phyloP scores from a whole-genome alignment of 2,329 filamentous ascomycete species.

The Xylariaceae sp. region DNA sequence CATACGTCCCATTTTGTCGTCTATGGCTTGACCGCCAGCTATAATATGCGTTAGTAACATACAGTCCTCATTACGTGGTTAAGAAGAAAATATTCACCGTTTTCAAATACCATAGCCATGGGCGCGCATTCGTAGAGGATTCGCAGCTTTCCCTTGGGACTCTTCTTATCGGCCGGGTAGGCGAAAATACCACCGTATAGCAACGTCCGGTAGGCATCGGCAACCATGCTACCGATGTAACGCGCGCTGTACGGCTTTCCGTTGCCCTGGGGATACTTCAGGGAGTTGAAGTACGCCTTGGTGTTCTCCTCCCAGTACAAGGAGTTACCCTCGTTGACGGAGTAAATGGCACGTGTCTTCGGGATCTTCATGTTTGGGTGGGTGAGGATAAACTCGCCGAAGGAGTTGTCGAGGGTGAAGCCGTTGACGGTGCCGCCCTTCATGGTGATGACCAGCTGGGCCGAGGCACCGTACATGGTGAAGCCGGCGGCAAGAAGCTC shows the following conservation, averaged over 20 bases:
- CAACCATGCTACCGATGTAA: conserved; percentile 98
- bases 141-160: conserved; percentile 92
- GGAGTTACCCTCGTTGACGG: conserved; percentile 97
- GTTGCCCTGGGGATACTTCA: conserved; percentile 70
- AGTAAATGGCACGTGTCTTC: conserved; percentile 79
- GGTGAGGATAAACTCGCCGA: conserved; percentile 97
- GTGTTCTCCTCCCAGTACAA: conserved; percentile 90
- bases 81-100: conserved; percentile 62
- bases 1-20: conserved; percentile 89
- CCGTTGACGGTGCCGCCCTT: conserved; percentile 87
- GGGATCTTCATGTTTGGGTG: conserved; percentile 93
- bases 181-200: conserved; percentile 96
- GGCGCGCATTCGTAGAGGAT: conserved; percentile 98
- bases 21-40: conserved; percentile 88
- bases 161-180: conserved; percentile 97
- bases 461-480: conserved; percentile 98
- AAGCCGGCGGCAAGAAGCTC: conserved; percentile 94
- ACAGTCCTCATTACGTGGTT: neutral
- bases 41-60: conserved; percentile 28
- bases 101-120: conserved; percentile 98
- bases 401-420: conserved; percentile 92
- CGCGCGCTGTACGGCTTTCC: conserved; percentile 90
- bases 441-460: conserved; percentile 97
- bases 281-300: conserved; percentile 78
- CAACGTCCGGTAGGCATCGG: conserved; percentile 92